Conservation (phyloP, 2,329 filamentous ascomycete species). For the Triangularia setosa region DNA sequence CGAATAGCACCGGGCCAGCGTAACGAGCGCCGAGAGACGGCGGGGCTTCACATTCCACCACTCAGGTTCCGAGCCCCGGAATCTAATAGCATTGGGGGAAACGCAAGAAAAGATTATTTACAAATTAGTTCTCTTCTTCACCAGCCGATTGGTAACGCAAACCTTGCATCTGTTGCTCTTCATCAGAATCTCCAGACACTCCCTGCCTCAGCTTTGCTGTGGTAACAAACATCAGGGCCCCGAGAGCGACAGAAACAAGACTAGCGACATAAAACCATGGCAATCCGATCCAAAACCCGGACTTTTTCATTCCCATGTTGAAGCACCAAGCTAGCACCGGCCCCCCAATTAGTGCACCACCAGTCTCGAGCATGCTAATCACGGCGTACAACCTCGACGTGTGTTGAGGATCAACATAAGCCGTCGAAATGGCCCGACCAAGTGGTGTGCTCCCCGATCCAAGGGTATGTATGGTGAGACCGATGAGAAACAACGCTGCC, state of each 20-base stretch:
- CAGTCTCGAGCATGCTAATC: conserved; percentile 23
- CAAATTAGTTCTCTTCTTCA: not conserved
- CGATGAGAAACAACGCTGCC: conserved; percentile 17
- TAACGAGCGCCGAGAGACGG: not conserved
- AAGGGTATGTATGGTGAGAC: conserved; percentile 18
- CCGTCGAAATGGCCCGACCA: conserved; percentile 16
- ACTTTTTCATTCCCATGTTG: conserved; percentile 14
- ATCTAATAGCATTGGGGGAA: not conserved
- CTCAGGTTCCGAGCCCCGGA: not conserved
- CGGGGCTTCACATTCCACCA: not conserved
- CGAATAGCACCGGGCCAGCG: not conserved
- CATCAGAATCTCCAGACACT: not conserved
- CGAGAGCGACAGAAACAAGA: conserved; percentile 9
- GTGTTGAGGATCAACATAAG: conserved; percentile 21
- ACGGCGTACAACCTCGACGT: conserved; percentile 22
- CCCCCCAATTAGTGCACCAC: conserved; percentile 19
- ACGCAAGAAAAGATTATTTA: not conserved
- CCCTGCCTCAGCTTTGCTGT: not conserved
- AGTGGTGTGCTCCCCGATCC: conserved; percentile 17
- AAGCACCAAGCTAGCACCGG: conserved; percentile 22
- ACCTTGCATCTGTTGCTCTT: conserved; percentile 2
- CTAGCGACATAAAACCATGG: conserved; percentile 24
- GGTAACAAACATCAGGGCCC: conserved; percentile 15
- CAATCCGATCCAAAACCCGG: conserved; percentile 18
- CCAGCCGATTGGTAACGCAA: conserved; percentile 16